Conservation (phyloP, 768 basidiomycete species). For the Suillus lakei region DNA sequence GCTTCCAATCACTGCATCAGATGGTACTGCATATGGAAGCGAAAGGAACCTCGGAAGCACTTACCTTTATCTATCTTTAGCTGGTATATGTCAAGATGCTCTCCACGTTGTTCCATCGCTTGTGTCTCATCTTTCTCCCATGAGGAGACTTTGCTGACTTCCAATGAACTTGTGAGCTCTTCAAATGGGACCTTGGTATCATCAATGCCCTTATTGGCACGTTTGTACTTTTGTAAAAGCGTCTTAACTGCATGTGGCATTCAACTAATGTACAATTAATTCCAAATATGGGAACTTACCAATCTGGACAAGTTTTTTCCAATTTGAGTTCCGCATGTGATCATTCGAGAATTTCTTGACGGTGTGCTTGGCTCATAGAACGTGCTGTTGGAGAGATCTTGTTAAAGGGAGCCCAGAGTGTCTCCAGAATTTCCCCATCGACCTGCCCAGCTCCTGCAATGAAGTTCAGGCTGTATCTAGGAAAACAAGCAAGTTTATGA, state of each 20-base stretch:
- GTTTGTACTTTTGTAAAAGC: neutral
- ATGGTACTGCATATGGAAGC: no score
- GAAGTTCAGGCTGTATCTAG: conserved; percentile 38
- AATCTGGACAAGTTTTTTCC: conserved; percentile 33
- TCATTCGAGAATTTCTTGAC: conserved; percentile 37
- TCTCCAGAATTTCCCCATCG: conserved; percentile 38
- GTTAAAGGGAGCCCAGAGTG: no score
- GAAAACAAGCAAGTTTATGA: conserved; percentile 17
- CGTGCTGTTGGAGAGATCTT: conserved; percentile 25
- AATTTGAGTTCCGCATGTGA: conserved; percentile 39
- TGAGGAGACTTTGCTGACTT: neutral
- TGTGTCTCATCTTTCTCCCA: conserved; percentile 1
- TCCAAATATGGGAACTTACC: conserved; percentile 16
- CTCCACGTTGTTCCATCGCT: neutral
- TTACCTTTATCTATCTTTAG: conserved; percentile 11
- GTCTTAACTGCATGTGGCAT: neutral
- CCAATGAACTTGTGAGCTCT: conserved; percentile 4
- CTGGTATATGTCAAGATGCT: conserved; percentile 3
- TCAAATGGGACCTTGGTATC: conserved; percentile 6
- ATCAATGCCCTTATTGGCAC: neutral
- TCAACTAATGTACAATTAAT: no score
- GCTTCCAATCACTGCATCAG: neutral
- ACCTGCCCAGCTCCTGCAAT: conserved; percentile 29
- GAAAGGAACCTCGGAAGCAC: neutral
- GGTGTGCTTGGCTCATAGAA: conserved; percentile 27